Base-by-base conservation (phyloP, 2,329 filamentous ascomycete species). In the Fusarium humuli region DNA sequence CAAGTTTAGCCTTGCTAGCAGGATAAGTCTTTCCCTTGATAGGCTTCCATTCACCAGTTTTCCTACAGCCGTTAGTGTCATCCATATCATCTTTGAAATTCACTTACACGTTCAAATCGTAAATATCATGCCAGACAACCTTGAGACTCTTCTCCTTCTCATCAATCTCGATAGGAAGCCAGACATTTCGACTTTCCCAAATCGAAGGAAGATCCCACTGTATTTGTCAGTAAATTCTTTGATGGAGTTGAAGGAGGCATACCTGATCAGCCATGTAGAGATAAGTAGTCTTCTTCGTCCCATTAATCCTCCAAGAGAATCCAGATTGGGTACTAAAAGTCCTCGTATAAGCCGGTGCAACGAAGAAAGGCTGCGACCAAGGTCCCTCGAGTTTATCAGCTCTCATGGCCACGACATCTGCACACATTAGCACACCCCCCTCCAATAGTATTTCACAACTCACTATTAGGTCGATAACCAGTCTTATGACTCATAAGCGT, bases 401-500 rank as follows among this genome's bases (percentile, higher is more conserved):
- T 11, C 84, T 82, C 78, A 86, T 86, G 2, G 84, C 84, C n/a
- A 88, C 84, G 8, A 88, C 86, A 54, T 87, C 75, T 77, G 10
- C 0, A 0, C 4, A 0, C 2, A 30, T 71, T 10, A 73, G 40
- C 25, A 9, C 22, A 5, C 16, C 4, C 4, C 6, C 1, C 2
- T 1, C 3, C 7, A 5, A 6, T 1, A 1, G 3, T 3, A 1
- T 1, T 0, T 5, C 11, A 1, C 1, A 0, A 57, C 75, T 47
- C 42, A 77, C 76, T 89, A 54, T 89, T 89, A 1, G 87, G 87
- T n/a, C 87, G 80, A 57, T 90, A 90, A 1, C 87, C 87, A 0
- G 87, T 90, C 79, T 89, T 90, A 67, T 89, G 87, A 69, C 85
- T 88, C 87, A 89, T 89, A 37, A 90, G 72, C 0, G 86, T 85